A percentile compares a stretch with the other conserved stretches of the same genome.
Evolutionary conservation across 2,329 filamentous ascomycete genomes (phyloP).

Genomic region (Colletotrichum tropicicola): DNA sequence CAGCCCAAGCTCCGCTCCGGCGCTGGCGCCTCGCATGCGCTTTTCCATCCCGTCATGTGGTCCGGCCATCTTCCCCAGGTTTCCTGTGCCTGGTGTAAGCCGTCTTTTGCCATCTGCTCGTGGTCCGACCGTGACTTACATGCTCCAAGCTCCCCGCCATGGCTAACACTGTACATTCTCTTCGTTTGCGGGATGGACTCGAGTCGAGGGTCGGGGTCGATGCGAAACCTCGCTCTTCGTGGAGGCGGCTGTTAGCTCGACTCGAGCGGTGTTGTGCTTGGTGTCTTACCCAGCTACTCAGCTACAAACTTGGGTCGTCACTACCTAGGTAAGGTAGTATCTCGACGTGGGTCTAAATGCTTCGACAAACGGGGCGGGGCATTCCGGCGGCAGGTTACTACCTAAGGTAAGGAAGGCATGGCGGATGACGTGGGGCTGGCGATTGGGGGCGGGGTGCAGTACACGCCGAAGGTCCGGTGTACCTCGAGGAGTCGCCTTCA

Average conservation of each 20-base stretch:
- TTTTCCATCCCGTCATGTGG: no score
- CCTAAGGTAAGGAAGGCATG: no score
- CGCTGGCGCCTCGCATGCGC: no score
- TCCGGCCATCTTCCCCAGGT: no score
- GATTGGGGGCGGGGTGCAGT: background rate
- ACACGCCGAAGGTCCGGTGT: background rate
- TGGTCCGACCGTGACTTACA: no score
- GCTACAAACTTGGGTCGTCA: background rate
- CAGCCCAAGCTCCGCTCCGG: no score
- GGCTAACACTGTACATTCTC: background rate
- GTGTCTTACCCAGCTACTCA: background rate
- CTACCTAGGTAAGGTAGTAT: background rate
- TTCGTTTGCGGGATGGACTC: background rate
- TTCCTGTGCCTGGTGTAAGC: no score
- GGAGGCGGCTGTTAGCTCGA: background rate
- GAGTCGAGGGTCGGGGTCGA: background rate
- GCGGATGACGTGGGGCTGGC: background rate
- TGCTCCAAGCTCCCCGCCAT: no score
- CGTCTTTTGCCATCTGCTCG: no score
- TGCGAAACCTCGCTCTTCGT: background rate
- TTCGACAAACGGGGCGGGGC: background rate
- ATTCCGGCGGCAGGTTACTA: no score
- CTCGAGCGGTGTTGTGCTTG: background rate
- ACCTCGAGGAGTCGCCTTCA: background rate
- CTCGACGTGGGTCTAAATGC: background rate